Evolutionary conservation across 2,329 filamentous ascomycete genomes (phyloP).

Genomic region (Xylaria arbuscula): DNA sequence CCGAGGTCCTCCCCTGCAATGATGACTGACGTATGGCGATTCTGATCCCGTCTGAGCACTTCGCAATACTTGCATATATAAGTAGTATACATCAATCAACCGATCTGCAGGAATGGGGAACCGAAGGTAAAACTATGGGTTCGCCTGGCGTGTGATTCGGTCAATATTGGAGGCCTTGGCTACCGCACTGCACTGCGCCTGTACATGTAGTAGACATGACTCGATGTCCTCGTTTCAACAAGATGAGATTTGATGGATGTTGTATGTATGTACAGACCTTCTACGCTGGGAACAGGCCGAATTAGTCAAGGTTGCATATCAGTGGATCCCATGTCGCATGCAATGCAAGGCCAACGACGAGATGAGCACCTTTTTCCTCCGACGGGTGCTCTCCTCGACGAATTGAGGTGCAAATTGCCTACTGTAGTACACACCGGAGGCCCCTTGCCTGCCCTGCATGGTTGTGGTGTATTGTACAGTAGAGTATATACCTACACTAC

Average conservation of each 20-base stretch:
- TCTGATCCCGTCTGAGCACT: background rate
- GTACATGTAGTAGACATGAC: constrained; percentile 14
- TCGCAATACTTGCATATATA: background rate
- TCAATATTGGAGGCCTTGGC: constrained; percentile 15
- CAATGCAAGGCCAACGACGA: constrained; percentile 27
- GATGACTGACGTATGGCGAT: constrained; percentile 1
- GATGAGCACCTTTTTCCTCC: constrained; percentile 25
- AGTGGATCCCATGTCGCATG: constrained; percentile 19
- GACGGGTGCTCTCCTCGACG: constrained; percentile 4
- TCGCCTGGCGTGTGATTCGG: background rate
- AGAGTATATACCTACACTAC: background rate
- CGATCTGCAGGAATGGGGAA: background rate
- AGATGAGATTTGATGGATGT: constrained; percentile 2
- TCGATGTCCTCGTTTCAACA: constrained; percentile 18
- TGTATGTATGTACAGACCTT: constrained; percentile 11
- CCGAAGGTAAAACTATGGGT: background rate
- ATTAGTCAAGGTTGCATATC: constrained; percentile 16
- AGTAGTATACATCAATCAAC: background rate
- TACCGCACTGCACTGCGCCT: background rate
- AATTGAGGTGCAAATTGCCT: background rate
- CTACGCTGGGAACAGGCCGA: constrained; percentile 17
- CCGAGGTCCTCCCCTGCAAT: background rate
- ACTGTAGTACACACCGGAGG: background rate
- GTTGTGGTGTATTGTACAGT: background rate
- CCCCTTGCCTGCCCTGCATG: background rate